Base-by-base conservation (phyloP, 805 yeast species). In the Saccharomyces jurei region DNA sequence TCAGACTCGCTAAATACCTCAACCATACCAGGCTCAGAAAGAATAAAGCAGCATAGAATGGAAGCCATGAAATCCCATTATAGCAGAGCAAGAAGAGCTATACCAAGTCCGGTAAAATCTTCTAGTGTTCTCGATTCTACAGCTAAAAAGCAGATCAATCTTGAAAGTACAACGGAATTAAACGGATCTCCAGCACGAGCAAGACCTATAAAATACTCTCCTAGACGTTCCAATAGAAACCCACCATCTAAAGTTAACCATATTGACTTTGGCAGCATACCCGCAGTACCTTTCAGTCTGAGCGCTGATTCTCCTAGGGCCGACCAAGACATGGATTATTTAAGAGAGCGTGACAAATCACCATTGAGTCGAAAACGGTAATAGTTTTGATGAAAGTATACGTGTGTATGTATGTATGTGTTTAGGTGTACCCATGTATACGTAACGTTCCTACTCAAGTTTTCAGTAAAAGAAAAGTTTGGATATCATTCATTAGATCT, bases 21-120 rank as follows among this genome's bases (percentile, higher is more conserved):
- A 25, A 61, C 69, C 8, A 70, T 73, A 10, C 75, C 76, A 1
- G 77, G 76, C 1, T 70, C 75, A 30, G 74, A 69, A 50, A 55
- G 68, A 13, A 63, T 72, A n/a, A 71, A 69, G 55, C 58, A 64
- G 30, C 63, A 65, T 46, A 65, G 71, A 44, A 63, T 72, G 56
- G 74, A 72, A 50, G 76, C 74, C 2, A 62, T 71, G 61, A 72
- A 60, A 46, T 60, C 62, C 9, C 71, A 66, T 46, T 74, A 72
- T 50, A 67, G 71, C 13, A 67, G 67, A 50, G 66, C 70, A 2
- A 68, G 70, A 30, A 56, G 61, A 27, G 74, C 74, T 0, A 67
- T 73, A 9, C 77, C 77, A 25, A 71, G 75, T 56, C 77, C 77
- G 4, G 49, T 71, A 22, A 69, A 66, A 50, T 52, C 63, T 5